Evolutionary conservation across 306 rosid genomes (phyloP).

Genomic region (Casuarina glauca): DNA sequence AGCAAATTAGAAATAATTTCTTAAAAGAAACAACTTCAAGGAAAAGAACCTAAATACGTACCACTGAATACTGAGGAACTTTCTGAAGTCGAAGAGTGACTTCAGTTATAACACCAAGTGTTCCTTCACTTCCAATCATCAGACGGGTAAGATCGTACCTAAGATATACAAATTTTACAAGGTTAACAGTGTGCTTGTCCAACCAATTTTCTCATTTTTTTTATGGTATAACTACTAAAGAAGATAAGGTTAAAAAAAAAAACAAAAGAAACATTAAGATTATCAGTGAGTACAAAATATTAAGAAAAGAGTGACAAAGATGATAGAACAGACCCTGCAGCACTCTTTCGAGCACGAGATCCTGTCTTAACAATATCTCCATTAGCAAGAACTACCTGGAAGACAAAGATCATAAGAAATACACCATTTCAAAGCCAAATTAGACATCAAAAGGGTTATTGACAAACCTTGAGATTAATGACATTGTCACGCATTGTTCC

Average conservation of each 20-base stretch:
- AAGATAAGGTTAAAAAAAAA: neutral
- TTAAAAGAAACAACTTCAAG: constrained; percentile 16
- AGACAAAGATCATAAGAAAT: constrained; percentile 35
- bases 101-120: constrained; percentile 91
- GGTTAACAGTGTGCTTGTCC: constrained; percentile 10
- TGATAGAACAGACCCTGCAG: constrained; percentile 73
- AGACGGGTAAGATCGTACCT: constrained; percentile 95
- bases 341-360: constrained; percentile 96
- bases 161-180: constrained; percentile 18
- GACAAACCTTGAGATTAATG: constrained; percentile 78
- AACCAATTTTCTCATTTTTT: neutral
- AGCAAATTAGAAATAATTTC: constrained; percentile 23
- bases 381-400: constrained; percentile 85
- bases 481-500: constrained; percentile 99
- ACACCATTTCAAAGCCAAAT: constrained; percentile 19
- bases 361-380: constrained; percentile 93
- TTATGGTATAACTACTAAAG: neutral
- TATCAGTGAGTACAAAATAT: constrained; percentile 22
- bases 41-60: constrained; percentile 25
- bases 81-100: constrained; percentile 86
- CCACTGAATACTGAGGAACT: constrained; percentile 88
- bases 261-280: constrained; percentile 9
- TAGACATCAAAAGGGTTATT: constrained; percentile 17
- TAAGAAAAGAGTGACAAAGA: constrained; percentile 19
- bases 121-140: constrained; percentile 99